Evolutionary conservation across 805 yeast species (phyloP), one percentile per base, ranked within the genome.

Genomic region (Brettanomyces nanus): DNA sequence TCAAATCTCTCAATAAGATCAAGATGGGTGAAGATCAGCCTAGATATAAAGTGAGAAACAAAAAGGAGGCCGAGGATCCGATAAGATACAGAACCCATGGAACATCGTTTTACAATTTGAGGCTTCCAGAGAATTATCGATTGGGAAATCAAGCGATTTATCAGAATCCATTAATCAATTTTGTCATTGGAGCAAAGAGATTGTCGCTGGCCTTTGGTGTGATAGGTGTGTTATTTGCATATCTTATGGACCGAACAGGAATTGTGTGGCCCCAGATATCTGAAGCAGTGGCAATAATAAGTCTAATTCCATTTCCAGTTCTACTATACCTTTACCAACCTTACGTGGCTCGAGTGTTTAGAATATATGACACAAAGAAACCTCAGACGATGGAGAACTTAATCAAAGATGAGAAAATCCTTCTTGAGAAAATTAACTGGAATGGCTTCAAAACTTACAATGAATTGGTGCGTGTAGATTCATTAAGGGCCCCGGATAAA

Each of bases 381-480:
- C 75, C 79, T 0, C 89, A 84, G 52, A 77, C 83, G 1, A 62
- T 75, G 38, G 84, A 78, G 35, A 72, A 70, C 49, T 63, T 85
- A 47, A 61, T 70, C 13, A 50, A 59, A 5, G 76, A 85, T 53
- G 95, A 85, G 54, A 67, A 71, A 17, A 58, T 85, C 36, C 65
- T 85, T 6, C 59, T 83, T 32, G 89, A 85, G 53, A 80, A 80
- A 53, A 65, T 85, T 41, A 71, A 75, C 17, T 57, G 73, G 52
- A 71, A 81, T 4, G 95, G 95, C 0, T 69, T 81, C 40, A 71
- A 70, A 23, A 69, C 79, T 2, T 77, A 71, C 56, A 80, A 80
- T 49, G 75, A 75, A 35, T 61, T 79, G n/a, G 66, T 85, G 36
- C 61, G 60, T 20, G 67, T 82, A 1, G 56, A 65, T 10, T 66